These are phyloP conservation scores for Calonectria pseudoturangicola DNA, from an alignment of 2,329 filamentous ascomycete genomes.

Conservation along the genomic window DNA sequence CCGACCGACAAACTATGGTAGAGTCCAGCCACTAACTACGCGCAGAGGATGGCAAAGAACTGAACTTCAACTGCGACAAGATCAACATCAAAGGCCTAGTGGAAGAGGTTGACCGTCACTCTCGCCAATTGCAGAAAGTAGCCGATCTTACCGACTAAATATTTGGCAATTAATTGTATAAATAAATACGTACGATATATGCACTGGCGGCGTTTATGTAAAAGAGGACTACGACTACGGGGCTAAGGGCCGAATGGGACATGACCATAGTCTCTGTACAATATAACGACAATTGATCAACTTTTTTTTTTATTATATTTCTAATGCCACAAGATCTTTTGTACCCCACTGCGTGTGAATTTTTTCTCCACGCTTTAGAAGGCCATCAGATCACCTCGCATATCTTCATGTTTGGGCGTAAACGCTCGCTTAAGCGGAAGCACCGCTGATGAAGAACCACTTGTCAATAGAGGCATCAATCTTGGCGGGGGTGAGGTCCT, in stretches of 20 bases:
- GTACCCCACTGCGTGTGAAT: constrained; percentile 38
- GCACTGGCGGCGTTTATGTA: constrained; percentile 59
- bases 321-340: constrained; percentile 46
- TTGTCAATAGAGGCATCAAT: constrained; percentile 99
- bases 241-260: constrained; percentile 41
- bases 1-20: not conserved
- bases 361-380: constrained; percentile 44
- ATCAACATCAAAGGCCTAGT: constrained; percentile 90
- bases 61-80: constrained; percentile 87
- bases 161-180: constrained; percentile 50
- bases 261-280: constrained; percentile 51
- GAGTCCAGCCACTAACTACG: constrained; percentile 48
- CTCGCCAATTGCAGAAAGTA: constrained; percentile 85
- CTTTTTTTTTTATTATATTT: constrained; percentile 41
- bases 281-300: constrained; percentile 51
- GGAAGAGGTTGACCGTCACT: constrained; percentile 93
- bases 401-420: constrained; percentile 40
- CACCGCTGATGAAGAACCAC: constrained; percentile 99
- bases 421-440: constrained; percentile 79
- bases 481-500: constrained; percentile 89
- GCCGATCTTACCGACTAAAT: constrained; percentile 80
- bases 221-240: constrained; percentile 48
- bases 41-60: constrained; percentile 92
- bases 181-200: constrained; percentile 45
- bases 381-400: constrained; percentile 39